Evolutionary conservation across 2,329 filamentous ascomycete species (phyloP).

Genomic region (Dactylellina drechsleri): DNA sequence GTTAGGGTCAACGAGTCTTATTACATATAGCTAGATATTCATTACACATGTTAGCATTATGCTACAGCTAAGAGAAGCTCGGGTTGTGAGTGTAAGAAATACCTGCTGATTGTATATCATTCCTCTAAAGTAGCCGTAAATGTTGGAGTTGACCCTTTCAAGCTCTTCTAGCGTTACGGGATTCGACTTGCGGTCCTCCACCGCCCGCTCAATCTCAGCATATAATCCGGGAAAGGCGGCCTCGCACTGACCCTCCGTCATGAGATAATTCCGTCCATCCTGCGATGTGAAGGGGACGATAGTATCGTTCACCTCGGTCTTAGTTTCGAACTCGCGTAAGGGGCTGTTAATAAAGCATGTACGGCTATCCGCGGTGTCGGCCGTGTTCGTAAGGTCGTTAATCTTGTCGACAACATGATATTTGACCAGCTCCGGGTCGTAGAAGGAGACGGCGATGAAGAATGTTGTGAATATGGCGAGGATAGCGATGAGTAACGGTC

Average conservation of each 20-base stretch:
- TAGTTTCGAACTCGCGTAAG: not conserved
- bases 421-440: constrained; percentile 34
- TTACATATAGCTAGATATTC: constrained; percentile 15
- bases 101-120: constrained; percentile 27
- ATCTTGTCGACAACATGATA: constrained; percentile 29
- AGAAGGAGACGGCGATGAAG: constrained; percentile 25
- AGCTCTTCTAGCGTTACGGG: constrained; percentile 54
- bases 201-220: constrained; percentile 64
- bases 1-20: constrained; percentile 54
- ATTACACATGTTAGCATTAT: no score
- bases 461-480: constrained; percentile 34
- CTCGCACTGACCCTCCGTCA: constrained; percentile 64
- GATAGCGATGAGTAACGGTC: constrained; percentile 23
- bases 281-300: constrained; percentile 19
- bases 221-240: constrained; percentile 65
- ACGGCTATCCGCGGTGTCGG: constrained; percentile 8
- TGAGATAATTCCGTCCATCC: constrained; percentile 53
- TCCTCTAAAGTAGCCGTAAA: constrained; percentile 31
- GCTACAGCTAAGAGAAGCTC: no score
- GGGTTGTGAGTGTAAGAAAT: not conserved
- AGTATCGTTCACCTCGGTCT: constrained; percentile 15
- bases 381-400: constrained; percentile 17
- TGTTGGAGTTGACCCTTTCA: constrained; percentile 10
- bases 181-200: constrained; percentile 55
- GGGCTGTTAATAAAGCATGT: not conserved